Conservation (phyloP, 73 alveolate species). For the Loxodes magnus region DNA sequence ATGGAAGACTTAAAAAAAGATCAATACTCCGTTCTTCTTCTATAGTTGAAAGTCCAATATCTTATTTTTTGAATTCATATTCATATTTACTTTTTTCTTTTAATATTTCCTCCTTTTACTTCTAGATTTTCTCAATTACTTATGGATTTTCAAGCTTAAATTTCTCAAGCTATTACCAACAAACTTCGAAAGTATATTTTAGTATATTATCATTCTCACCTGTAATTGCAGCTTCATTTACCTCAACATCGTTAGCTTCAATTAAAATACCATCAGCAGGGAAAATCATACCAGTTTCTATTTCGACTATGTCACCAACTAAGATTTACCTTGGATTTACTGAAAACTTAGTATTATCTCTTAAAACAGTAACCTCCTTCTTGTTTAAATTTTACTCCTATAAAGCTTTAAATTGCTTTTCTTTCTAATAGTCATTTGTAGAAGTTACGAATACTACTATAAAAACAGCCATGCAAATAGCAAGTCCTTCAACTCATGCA, state of each 20-base stretch:
- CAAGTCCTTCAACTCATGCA: slow-evolving; percentile 86
- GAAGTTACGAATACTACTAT: slow-evolving; percentile 64
- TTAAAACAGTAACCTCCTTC: slow-evolving; percentile 50
- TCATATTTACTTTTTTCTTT: slow-evolving; percentile 17
- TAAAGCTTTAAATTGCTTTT: slow-evolving; percentile 29
- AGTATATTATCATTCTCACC: slow-evolving; percentile 76
- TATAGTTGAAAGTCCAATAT: slow-evolving; percentile 37
- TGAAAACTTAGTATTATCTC: slow-evolving; percentile 46
- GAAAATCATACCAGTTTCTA: slow-evolving; percentile 65
- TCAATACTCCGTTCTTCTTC: slow-evolving; percentile 35
- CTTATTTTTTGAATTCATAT: slow-evolving; percentile 33
- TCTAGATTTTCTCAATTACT: slow-evolving; percentile 7
- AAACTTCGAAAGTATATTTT: slow-evolving; percentile 36
- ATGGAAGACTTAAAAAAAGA: slow-evolving; percentile 26
- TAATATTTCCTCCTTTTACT: slow-evolving; percentile 10
- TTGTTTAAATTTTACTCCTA: slow-evolving; percentile 12
- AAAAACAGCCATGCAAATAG: slow-evolving; percentile 60
- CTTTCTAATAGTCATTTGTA: slow-evolving; percentile 49
- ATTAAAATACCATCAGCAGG: slow-evolving; percentile 77
- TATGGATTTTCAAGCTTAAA: not conserved
- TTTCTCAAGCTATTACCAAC: slow-evolving; percentile 37
- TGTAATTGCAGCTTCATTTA: slow-evolving; percentile 87
- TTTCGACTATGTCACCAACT: slow-evolving; percentile 75
- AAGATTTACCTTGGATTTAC: slow-evolving; percentile 51
- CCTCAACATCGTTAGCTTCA: slow-evolving; percentile 62